Evolutionary conservation across 192 early-diverging fungal genomes (phyloP), one percentile per base, ranked within the genome.

Genomic region (Umbelopsis vinacea): DNA sequence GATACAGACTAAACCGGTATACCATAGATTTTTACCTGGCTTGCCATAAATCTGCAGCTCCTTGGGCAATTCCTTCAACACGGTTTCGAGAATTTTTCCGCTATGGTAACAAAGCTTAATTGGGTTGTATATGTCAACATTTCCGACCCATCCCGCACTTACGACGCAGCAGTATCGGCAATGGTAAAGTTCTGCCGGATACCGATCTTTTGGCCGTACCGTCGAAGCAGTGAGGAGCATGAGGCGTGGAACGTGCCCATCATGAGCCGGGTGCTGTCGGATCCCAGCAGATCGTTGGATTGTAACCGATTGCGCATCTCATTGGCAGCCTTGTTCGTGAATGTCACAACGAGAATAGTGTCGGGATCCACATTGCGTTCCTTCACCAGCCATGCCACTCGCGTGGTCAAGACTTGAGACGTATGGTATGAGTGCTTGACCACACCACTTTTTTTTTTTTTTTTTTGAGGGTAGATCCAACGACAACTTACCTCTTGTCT

Each of bases 261-360:
- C 40, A 68, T 14, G 12, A 79, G 26, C 14, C 73, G 23, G 12
- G 5, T 47, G 19, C 52, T 66, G 15, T 23, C n/a, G 12, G 29
- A 14, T 10, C 68, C 66, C 10, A 75, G 46, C 17, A 72, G 35
- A 14, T 29, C 40, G 6, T 24, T 37, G n/a, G 40, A 14, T 33
- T 19, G 17, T 19, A 79, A 11, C 15, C 74, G 68, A n/a, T 76
- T 57, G 12, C 60, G 50, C 73, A 79, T 74, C 37, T 79, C 78
- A 5, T 71, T 75, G 4, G 78, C 70, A 15, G 78, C 78, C 66
- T 79, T 79, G 52, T 74, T 79, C n/a, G 78, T 75, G 37, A 79
- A 79, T 6, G 78, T 79, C 4, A 72, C 78, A 8, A 76, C 78
- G 5, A 75, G 26, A 23, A 79, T 45, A 22, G 15, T 43, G 5